These are phyloP conservation scores for Ustulina deusta DNA, from an alignment of 2,329 filamentous ascomycete genomes.

Conservation along the genomic window DNA sequence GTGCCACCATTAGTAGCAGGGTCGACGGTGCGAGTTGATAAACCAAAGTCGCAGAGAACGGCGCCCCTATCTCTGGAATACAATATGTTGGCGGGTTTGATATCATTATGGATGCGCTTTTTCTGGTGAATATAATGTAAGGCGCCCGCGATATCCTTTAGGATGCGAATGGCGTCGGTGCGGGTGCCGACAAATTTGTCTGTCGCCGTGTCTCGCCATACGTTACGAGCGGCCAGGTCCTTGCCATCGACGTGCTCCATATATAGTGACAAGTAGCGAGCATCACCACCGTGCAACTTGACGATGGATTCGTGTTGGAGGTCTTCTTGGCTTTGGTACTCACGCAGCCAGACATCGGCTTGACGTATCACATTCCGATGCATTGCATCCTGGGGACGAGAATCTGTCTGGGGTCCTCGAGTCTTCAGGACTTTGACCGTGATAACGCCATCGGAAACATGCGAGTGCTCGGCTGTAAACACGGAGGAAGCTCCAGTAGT, in stretches of 20 bases:
- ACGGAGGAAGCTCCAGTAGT: slow-evolving; percentile 67
- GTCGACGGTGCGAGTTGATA: slow-evolving; percentile 62
- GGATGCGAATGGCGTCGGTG: slow-evolving; percentile 63
- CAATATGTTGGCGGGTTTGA: slow-evolving; percentile 72
- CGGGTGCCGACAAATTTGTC: slow-evolving; percentile 65
- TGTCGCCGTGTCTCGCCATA: slow-evolving; percentile 62
- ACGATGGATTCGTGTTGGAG: slow-evolving; percentile 69
- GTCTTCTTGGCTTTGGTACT: slow-evolving; percentile 67
- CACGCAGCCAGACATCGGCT: slow-evolving; percentile 70
- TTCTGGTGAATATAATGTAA: slow-evolving; percentile 68
- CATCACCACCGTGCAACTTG: slow-evolving; percentile 69
- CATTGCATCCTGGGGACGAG: slow-evolving; percentile 60
- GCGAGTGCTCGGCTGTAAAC: slow-evolving; percentile 66
- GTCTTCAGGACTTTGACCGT: slow-evolving; percentile 73
- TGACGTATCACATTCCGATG: slow-evolving; percentile 69
- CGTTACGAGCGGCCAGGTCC: slow-evolving; percentile 62
- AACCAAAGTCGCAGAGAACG: slow-evolving; percentile 71
- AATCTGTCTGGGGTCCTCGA: slow-evolving; percentile 54
- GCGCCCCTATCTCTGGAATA: slow-evolving; percentile 70
- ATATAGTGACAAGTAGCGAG: slow-evolving; percentile 69
- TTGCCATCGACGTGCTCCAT: slow-evolving; percentile 71
- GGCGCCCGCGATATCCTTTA: slow-evolving; percentile 66
- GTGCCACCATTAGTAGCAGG: slow-evolving; percentile 66
- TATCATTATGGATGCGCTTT: slow-evolving; percentile 69
- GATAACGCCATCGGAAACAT: slow-evolving; percentile 65